Percentiles rank a stretch among this genome's conserved stretches.
These are phyloP conservation scores for Heterobasidion irregulare DNA, from an alignment of 1,284 basidiomycete genomes.

Conservation along the genomic window DNA sequence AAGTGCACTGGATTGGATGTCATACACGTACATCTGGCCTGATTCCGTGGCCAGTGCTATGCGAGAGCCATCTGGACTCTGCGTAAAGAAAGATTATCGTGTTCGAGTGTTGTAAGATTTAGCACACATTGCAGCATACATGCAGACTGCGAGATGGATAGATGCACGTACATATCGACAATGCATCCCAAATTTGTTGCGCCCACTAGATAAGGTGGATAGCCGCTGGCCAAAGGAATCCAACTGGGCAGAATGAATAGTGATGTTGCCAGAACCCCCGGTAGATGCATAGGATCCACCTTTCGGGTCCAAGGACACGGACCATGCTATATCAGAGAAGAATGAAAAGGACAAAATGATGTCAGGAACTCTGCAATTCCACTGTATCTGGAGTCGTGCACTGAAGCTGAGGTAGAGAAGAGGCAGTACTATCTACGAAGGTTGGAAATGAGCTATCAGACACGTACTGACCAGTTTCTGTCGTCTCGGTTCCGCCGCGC, in stretches of 20 bases:
- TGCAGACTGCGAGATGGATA: background rate
- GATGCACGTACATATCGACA: slow-evolving; percentile 60
- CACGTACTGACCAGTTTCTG: slow-evolving; percentile 60
- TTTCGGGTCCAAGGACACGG: slow-evolving; percentile 69
- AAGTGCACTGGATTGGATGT: slow-evolving; percentile 58
- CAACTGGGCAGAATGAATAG: slow-evolving; percentile 52
- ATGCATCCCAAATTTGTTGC: slow-evolving; percentile 77
- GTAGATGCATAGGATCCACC: slow-evolving; percentile 71
- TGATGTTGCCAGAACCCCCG: slow-evolving; percentile 67
- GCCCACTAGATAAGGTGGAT: slow-evolving; percentile 53
- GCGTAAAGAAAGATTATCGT: background rate
- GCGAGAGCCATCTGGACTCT: slow-evolving; percentile 81
- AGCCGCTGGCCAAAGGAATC: slow-evolving; percentile 55
- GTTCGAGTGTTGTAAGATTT: too few relatives aligned
- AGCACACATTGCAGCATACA: background rate
- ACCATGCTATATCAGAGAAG: slow-evolving; percentile 52
- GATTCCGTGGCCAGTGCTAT: slow-evolving; percentile 74
- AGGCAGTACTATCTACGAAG: background rate
- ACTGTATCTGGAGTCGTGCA: background rate
- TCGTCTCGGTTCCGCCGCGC: slow-evolving; percentile 38
- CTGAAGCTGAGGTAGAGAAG: background rate
- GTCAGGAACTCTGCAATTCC: background rate
- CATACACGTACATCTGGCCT: slow-evolving; percentile 78
- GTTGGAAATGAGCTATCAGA: slow-evolving; percentile 1
- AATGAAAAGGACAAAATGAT: background rate